These are phyloP conservation scores for Pseudozyma pruni DNA, from an alignment of 1,284 basidiomycete genomes.

Conservation along the genomic window DNA sequence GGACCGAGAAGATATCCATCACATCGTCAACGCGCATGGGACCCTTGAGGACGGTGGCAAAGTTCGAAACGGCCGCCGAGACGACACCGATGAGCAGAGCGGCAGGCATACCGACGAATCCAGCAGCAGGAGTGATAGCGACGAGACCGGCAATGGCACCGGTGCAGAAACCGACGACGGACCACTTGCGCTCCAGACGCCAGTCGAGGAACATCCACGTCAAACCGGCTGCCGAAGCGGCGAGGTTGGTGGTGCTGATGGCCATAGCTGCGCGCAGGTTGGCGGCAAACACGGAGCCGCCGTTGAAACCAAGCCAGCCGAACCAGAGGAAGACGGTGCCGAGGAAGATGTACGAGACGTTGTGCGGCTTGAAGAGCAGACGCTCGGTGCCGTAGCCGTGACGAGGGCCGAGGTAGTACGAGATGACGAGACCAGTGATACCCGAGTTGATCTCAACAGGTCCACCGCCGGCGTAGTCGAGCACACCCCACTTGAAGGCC, in stretches of 20 bases:
- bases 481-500: slow-evolving; percentile 88
- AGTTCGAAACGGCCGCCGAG: slow-evolving; percentile 82
- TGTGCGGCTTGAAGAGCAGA: slow-evolving; percentile 90
- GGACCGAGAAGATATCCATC: slow-evolving; percentile 70
- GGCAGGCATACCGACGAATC: slow-evolving; percentile 75
- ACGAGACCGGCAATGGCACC: slow-evolving; percentile 70
- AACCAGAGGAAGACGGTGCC: slow-evolving; percentile 92
- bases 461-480: slow-evolving; percentile 92
- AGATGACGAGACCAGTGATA: slow-evolving; percentile 84
- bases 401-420: slow-evolving; percentile 88
- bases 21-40: slow-evolving; percentile 78
- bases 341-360: slow-evolving; percentile 86
- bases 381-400: slow-evolving; percentile 88
- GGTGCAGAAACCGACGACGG: slow-evolving; percentile 61
- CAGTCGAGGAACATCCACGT: slow-evolving; percentile 91
- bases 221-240: slow-evolving; percentile 79
- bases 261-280: slow-evolving; percentile 88
- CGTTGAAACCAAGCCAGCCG: slow-evolving; percentile 95
- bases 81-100: slow-evolving; percentile 79
- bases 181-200: slow-evolving; percentile 85
- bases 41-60: slow-evolving; percentile 81
- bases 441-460: slow-evolving; percentile 94
- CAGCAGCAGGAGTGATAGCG: slow-evolving; percentile 68
- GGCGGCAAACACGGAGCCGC: slow-evolving; percentile 86
- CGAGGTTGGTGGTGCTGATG: slow-evolving; percentile 83